Percentiles rank a stretch among this genome's conserved stretches.
Conservation (phyloP, 768 basidiomycete species). For the Trametes cinnabarina region DNA sequence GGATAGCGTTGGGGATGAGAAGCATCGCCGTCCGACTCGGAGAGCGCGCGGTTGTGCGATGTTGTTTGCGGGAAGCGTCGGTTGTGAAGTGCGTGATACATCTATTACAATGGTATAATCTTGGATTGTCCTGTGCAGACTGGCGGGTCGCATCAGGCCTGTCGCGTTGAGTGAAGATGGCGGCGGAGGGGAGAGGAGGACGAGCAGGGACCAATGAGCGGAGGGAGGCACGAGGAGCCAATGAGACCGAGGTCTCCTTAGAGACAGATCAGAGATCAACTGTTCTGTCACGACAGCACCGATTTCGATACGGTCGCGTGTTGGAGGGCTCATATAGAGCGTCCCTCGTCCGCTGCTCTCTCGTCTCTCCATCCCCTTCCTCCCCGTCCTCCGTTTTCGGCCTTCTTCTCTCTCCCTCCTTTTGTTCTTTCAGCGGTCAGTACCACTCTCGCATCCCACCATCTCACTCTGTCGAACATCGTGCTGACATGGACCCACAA, state of each 20-base stretch:
- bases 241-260: conserved; percentile 11
- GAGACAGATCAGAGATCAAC: conserved; percentile 28
- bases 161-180: background rate
- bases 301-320: conserved; percentile 13
- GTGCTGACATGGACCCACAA: background rate
- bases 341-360: conserved; percentile 15
- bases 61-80: background rate
- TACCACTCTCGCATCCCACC: conserved; percentile 13
- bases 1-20: background rate
- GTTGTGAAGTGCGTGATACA: background rate
- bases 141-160: conserved; percentile 7
- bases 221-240: background rate
- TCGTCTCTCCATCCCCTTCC: conserved; percentile 40
- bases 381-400: conserved; percentile 38
- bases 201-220: conserved; percentile 10
- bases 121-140: conserved; percentile 13
- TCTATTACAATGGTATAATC: conserved; percentile 13
- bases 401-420: conserved; percentile 30
- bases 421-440: conserved; percentile 41
- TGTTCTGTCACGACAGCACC: conserved; percentile 37
- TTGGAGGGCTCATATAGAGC: conserved; percentile 36
- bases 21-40: background rate
- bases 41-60: background rate
- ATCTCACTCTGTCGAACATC: too few species aligned
- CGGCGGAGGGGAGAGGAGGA: background rate